Conservation (phyloP, 2,329 filamentous ascomycete genomes). For the Pseudogymnoascus sp. region DNA sequence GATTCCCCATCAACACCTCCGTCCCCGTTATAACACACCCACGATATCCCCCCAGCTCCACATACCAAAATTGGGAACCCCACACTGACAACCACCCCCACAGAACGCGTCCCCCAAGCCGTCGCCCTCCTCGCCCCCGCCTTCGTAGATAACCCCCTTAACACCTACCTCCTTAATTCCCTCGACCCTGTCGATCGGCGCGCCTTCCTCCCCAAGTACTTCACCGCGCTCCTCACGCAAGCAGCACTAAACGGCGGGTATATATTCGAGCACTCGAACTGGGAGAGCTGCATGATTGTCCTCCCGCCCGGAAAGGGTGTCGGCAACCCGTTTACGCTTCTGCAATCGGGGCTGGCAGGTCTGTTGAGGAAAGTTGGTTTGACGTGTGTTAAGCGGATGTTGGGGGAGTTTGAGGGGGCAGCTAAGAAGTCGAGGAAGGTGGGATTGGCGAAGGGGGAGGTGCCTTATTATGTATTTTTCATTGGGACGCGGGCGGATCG, state of each 20-base stretch:
- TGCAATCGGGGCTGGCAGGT: constrained; percentile 15
- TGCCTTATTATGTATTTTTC: constrained; percentile 20
- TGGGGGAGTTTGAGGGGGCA: constrained; percentile 13
- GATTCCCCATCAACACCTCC: not conserved
- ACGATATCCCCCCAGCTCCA: not conserved
- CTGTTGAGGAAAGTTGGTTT: constrained; percentile 19
- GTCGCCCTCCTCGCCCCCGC: not conserved
- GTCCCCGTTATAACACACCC: not conserved
- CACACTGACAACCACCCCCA: not conserved
- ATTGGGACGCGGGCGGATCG: constrained; percentile 12
- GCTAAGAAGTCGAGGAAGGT: not conserved
- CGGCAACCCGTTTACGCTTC: constrained; percentile 16
- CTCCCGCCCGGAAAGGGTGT: constrained; percentile 15
- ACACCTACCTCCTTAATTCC: constrained; percentile 16
- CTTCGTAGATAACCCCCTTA: constrained; percentile 12
- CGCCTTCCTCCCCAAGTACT: constrained; percentile 15
- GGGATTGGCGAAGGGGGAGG: not conserved
- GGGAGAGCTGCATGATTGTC: constrained; percentile 12
- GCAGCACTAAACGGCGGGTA: constrained; percentile 17
- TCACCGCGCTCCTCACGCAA: constrained; percentile 15
- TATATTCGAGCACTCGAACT: constrained; percentile 13
- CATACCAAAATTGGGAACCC: not conserved
- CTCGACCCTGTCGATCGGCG: constrained; percentile 10
- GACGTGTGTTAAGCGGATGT: constrained; percentile 14
- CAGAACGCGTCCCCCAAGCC: not conserved